Conservation (phyloP, 2,329 filamentous ascomycete species). For the Botrytis sinoallii region DNA sequence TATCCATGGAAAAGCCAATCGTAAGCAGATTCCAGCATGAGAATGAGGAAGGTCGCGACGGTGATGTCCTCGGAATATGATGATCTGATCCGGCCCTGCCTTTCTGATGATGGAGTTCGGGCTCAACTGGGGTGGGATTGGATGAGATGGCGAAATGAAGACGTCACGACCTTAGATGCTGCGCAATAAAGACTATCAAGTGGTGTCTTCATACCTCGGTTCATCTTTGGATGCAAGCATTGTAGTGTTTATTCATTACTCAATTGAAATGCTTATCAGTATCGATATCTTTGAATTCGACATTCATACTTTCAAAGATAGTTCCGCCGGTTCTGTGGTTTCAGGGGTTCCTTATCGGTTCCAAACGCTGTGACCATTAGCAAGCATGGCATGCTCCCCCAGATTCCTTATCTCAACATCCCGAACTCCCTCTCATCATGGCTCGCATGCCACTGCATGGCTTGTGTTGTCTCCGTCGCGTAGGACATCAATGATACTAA, state of each 20-base stretch:
- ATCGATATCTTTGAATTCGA: background rate
- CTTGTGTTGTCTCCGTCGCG: background rate
- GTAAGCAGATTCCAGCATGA: background rate
- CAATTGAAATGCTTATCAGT: background rate
- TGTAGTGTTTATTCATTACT: background rate
- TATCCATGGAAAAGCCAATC: background rate
- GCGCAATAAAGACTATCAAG: background rate
- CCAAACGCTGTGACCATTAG: background rate
- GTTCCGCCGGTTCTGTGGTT: background rate
- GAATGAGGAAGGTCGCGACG: background rate
- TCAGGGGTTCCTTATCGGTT: slow-evolving; percentile 6
- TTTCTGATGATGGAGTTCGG: background rate
- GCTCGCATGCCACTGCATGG: background rate
- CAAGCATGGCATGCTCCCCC: slow-evolving; percentile 10
- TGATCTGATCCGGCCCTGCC: background rate
- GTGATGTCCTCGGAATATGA: background rate
- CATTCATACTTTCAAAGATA: background rate
- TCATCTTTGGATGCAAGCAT: background rate
- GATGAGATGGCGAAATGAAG: background rate
- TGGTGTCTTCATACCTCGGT: background rate
- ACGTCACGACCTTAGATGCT: background rate
- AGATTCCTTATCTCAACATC: slow-evolving; percentile 15
- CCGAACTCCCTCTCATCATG: background rate
- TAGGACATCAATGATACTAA: background rate
- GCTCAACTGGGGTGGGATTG: background rate